phyloP scores from a whole-genome alignment of 495 filamentous ascomycete genomes.

The Hyaloscypha hepaticicola region DNA sequence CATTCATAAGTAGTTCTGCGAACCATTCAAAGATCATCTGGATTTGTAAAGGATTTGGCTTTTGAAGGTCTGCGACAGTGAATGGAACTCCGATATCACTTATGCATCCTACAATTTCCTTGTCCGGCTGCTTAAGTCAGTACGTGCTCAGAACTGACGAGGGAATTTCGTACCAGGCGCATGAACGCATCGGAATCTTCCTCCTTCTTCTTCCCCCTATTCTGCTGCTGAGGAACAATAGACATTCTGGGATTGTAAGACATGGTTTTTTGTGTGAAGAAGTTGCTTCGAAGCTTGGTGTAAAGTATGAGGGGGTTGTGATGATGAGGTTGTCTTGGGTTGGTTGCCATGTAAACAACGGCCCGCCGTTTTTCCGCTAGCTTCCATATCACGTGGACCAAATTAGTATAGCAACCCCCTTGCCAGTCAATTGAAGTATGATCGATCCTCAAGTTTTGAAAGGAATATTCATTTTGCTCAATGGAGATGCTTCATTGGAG shows the following conservation, averaged over 20 bases:
- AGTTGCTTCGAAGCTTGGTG: background rate
- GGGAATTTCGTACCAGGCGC: conserved; percentile 60
- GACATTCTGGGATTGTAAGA: conserved; percentile 81
- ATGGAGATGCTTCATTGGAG: too few relatives aligned
- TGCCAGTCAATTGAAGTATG: background rate
- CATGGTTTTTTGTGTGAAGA: conserved; percentile 40
- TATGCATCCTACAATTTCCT: conserved; percentile 94
- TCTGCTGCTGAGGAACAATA: conserved; percentile 60
- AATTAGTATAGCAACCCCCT: background rate
- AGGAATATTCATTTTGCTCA: too few relatives aligned
- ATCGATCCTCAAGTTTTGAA: too few relatives aligned
- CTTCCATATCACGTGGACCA: background rate
- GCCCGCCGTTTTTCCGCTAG: background rate
- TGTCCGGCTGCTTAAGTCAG: conserved; percentile 51
- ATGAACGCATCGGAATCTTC: conserved; percentile 85
- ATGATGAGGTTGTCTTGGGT: background rate
- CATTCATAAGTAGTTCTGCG: conserved; percentile 87
- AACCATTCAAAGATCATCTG: conserved; percentile 98
- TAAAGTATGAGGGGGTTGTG: background rate
- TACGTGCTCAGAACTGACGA: background rate
- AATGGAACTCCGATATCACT: conserved; percentile 92
- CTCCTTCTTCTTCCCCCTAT: conserved; percentile 67
- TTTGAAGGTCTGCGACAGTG: conserved; percentile 82
- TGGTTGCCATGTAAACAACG: conserved; percentile 14
- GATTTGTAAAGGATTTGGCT: conserved; percentile 88